These are phyloP conservation scores for Exophiala sp. DNA, from an alignment of 2,329 filamentous ascomycete genomes.

Conservation along the genomic window DNA sequence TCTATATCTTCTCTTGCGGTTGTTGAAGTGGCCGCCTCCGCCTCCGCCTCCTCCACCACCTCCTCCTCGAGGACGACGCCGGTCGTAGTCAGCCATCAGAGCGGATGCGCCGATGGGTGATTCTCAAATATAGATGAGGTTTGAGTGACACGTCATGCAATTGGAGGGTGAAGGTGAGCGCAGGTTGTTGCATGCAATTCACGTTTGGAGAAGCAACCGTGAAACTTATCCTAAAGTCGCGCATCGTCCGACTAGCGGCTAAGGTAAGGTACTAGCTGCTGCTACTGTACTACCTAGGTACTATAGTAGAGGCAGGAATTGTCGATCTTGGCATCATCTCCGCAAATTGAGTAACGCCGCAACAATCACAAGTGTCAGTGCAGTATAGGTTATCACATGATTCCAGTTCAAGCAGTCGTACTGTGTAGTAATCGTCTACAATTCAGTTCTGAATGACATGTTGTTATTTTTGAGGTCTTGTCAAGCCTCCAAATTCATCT, in stretches of 20 bases:
- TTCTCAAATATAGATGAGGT: background rate
- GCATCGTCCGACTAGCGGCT: background rate
- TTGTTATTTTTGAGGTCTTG: background rate
- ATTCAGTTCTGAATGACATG: background rate
- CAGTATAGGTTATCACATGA: too few species aligned
- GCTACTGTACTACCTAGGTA: too few species aligned
- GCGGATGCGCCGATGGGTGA: background rate
- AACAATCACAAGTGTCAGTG: too few species aligned
- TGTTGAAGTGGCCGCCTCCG: conserved; percentile 53
- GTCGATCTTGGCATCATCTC: too few species aligned
- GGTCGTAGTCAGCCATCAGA: conserved; percentile 53
- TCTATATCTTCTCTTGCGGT: conserved; percentile 75
- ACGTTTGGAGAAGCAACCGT: background rate
- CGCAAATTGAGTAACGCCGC: too few species aligned
- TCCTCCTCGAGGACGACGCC: conserved; percentile 41
- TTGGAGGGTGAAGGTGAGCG: background rate
- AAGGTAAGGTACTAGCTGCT: too few species aligned
- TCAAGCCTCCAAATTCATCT: conserved; percentile 9
- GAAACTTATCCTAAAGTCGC: background rate
- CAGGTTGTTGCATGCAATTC: background rate
- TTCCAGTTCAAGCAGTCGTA: too few species aligned
- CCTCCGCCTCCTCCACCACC: conserved; percentile 35
- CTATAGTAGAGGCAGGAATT: too few species aligned
- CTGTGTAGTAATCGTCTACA: too few species aligned
- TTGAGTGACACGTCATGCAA: background rate